These are phyloP conservation scores for Leptographium radiaticola DNA, from an alignment of 2,329 filamentous ascomycete species.

Conservation along the genomic window DNA sequence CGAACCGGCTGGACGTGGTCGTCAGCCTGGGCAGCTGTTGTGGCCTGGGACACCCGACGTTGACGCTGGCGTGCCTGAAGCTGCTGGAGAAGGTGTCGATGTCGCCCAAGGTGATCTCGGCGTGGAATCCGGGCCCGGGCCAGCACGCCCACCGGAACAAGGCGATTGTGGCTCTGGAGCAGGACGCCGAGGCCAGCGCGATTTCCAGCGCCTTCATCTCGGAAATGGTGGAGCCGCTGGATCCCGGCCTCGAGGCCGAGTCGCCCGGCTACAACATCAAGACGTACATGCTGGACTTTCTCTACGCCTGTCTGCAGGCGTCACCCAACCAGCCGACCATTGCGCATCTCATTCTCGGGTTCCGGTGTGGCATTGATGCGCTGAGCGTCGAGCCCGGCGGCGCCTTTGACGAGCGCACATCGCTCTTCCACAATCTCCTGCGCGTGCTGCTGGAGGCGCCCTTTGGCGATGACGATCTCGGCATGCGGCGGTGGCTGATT, in stretches of 20 bases:
- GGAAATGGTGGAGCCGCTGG: constrained; percentile 55
- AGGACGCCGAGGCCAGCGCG: constrained; percentile 65
- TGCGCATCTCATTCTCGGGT: constrained; percentile 82
- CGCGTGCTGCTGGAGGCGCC: constrained; percentile 58
- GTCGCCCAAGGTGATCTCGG: constrained; percentile 66
- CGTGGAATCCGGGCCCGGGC: constrained; percentile 48
- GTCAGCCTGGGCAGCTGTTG: constrained; percentile 79
- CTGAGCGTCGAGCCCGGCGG: constrained; percentile 57
- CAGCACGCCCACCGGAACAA: constrained; percentile 61
- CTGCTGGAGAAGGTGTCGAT: constrained; percentile 77
- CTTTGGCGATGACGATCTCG: constrained; percentile 42
- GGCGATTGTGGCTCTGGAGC: constrained; percentile 77
- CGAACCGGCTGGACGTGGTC: constrained; percentile 67
- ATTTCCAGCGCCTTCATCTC: constrained; percentile 61
- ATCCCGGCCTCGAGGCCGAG: constrained; percentile 56
- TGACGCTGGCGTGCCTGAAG: constrained; percentile 69
- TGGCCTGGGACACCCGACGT: constrained; percentile 65
- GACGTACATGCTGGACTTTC: constrained; percentile 70
- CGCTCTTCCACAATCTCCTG: constrained; percentile 74
- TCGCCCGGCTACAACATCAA: constrained; percentile 71
- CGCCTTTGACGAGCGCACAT: constrained; percentile 56
- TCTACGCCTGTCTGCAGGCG: constrained; percentile 66
- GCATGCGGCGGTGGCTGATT: constrained; percentile 55
- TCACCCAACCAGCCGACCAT: constrained; percentile 70
- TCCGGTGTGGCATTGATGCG: constrained; percentile 59